phyloP scores from a whole-genome alignment of 2,329 filamentous ascomycete genomes.

The Capronia epimyces region DNA sequence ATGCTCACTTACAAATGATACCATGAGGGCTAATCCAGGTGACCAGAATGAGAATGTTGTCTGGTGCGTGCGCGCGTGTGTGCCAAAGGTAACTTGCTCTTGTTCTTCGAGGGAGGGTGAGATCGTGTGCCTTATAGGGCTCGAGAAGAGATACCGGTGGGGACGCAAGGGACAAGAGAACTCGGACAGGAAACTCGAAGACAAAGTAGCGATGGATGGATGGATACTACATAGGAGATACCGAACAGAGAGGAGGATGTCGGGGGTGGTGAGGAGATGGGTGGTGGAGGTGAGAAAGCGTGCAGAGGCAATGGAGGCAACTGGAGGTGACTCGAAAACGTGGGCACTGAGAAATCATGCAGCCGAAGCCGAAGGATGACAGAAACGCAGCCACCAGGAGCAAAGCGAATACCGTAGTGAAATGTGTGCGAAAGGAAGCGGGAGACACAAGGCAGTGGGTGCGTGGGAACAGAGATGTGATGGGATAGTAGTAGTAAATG shows the following conservation, averaged over 20 bases:
- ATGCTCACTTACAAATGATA: background rate
- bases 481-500: background rate
- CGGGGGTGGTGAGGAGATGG: background rate
- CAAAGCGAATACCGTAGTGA: background rate
- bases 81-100: background rate
- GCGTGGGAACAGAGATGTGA: background rate
- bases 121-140: background rate
- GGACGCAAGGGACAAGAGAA: background rate
- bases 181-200: background rate
- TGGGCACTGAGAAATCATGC: conserved; percentile 27
- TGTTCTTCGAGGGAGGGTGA: background rate
- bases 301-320: background rate
- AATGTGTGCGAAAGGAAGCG: background rate
- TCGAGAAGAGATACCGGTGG: background rate
- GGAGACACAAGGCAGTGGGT: background rate
- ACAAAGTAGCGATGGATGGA: background rate
- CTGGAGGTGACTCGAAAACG: conserved; percentile 26
- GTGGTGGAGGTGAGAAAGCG: background rate
- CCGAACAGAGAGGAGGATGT: background rate
- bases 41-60: background rate
- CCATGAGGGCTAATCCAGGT: background rate
- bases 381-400: conserved; percentile 11
- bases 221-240: conserved; percentile 1
- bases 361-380: conserved; percentile 22
- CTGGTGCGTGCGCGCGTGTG: too few relatives aligned